phyloP scores from a whole-genome alignment of 768 basidiomycete genomes.

The Suillus subluteus region DNA sequence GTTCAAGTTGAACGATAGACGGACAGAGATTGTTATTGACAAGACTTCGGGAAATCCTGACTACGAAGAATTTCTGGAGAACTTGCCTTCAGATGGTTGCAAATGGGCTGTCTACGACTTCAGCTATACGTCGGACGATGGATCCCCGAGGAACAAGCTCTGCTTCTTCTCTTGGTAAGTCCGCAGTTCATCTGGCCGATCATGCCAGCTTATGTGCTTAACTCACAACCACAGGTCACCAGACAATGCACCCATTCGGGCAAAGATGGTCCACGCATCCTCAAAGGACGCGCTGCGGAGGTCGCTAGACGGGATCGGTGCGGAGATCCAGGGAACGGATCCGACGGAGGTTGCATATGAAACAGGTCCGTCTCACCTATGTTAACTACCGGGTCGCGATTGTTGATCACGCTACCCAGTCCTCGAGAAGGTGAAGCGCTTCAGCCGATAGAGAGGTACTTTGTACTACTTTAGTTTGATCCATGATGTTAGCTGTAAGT shows the following conservation, averaged over 20 bases:
- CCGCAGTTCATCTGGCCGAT: not conserved
- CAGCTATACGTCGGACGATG: constrained; percentile 74
- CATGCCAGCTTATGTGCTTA: not conserved
- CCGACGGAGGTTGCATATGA: constrained; percentile 71
- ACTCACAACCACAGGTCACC: constrained; percentile 66
- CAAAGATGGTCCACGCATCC: constrained; percentile 92
- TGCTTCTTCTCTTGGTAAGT: constrained; percentile 85
- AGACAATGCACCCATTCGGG: constrained; percentile 80
- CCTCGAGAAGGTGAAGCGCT: not conserved
- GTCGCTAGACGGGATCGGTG: constrained; percentile 71
- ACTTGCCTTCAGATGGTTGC: constrained; percentile 76
- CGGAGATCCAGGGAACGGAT: constrained; percentile 89
- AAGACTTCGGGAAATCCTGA: constrained; percentile 54
- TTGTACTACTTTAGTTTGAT: not conserved
- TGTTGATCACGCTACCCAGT: constrained; percentile 1
- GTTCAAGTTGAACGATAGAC: constrained; percentile 62
- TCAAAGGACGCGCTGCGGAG: constrained; percentile 82
- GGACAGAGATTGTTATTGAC: constrained; percentile 77
- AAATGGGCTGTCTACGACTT: constrained; percentile 95
- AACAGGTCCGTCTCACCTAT: constrained; percentile 51
- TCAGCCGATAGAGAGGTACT: not conserved
- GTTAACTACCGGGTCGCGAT: not conserved
- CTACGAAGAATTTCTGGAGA: constrained; percentile 75
- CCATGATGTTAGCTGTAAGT: constrained; percentile 5
- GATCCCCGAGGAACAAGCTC: constrained; percentile 82